A percentile compares a stretch with the other conserved stretches of the same genome.
These are phyloP conservation scores for Leptoxyphium fumago DNA, from an alignment of 2,329 filamentous ascomycete species.

Conservation along the genomic window DNA sequence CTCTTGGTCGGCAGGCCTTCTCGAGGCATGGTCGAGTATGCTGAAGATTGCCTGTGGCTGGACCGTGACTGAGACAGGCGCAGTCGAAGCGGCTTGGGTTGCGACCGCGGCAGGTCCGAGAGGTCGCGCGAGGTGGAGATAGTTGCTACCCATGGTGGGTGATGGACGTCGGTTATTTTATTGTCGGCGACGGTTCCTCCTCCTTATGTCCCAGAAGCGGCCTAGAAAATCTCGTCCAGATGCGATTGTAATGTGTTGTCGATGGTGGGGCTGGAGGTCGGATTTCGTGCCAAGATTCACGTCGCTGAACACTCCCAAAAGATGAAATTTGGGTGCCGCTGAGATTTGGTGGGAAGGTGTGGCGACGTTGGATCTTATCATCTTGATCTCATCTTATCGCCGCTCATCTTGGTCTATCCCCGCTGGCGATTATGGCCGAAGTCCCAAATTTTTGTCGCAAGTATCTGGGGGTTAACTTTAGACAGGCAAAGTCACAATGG, in stretches of 20 bases:
- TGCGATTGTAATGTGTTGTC: background rate
- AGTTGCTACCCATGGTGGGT: conserved; percentile 37
- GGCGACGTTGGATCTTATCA: background rate
- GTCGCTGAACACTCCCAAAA: background rate
- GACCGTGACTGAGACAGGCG: conserved; percentile 85
- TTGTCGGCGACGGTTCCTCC: too few relatives aligned
- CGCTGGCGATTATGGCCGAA: background rate
- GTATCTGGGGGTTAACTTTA: too few relatives aligned
- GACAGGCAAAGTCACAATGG: background rate
- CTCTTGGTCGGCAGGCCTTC: conserved; percentile 81
- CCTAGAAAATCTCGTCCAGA: too few relatives aligned
- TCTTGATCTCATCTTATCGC: background rate
- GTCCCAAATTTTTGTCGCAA: conserved; percentile 1
- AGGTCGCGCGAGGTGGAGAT: conserved; percentile 88
- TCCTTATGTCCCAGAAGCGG: too few relatives aligned
- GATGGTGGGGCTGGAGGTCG: background rate
- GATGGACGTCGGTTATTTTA: background rate
- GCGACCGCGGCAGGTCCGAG: conserved; percentile 68
- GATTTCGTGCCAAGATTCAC: background rate
- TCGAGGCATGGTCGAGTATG: conserved; percentile 75
- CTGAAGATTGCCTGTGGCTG: conserved; percentile 73
- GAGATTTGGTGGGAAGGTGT: background rate
- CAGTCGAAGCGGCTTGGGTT: conserved; percentile 62
- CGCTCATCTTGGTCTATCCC: background rate
- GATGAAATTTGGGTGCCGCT: background rate